These are phyloP conservation scores for Scheffersomyces parashehatae DNA, from an alignment of 1,139 yeast species.

Conservation along the genomic window DNA sequence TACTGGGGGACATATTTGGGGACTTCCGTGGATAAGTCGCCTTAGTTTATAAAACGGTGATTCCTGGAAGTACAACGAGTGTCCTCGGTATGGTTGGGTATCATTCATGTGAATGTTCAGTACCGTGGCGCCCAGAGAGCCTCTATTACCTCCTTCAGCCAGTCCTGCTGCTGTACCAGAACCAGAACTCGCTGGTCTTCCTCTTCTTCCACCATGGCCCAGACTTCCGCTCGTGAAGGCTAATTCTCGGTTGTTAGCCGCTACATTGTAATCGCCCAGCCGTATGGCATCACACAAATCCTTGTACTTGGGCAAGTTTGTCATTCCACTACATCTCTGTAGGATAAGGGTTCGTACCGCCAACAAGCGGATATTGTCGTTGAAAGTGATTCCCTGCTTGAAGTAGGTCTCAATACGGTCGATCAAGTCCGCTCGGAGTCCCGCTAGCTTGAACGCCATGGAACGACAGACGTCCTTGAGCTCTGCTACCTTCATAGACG, in stretches of 20 bases:
- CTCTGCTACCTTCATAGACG: constrained; percentile 17
- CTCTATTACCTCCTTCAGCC: no score
- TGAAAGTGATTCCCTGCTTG: constrained; percentile 30
- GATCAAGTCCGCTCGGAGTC: constrained; percentile 53
- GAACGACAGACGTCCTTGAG: constrained; percentile 27
- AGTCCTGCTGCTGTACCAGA: not conserved
- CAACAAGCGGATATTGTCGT: constrained; percentile 42
- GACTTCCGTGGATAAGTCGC: constrained; percentile 46
- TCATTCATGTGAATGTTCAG: constrained; percentile 10
- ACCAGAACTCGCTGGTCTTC: not conserved
- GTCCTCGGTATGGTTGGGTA: constrained; percentile 23
- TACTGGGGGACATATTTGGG: constrained; percentile 35
- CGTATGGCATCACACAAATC: constrained; percentile 25
- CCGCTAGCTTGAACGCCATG: constrained; percentile 45
- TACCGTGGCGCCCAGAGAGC: no score
- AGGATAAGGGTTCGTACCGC: constrained; percentile 45
- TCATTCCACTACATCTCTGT: constrained; percentile 33
- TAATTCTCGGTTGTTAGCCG: constrained; percentile 7
- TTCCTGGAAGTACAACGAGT: constrained; percentile 46
- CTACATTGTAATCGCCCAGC: constrained; percentile 11
- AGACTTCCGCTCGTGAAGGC: not conserved
- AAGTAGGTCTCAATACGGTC: constrained; percentile 45
- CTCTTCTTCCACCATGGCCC: not conserved
- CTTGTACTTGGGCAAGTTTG: constrained; percentile 37
- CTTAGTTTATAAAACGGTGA: constrained; percentile 55